These are phyloP conservation scores for Citrullus mucosospermus DNA, from an alignment of 306 rosid genomes.

Conservation along the genomic window DNA sequence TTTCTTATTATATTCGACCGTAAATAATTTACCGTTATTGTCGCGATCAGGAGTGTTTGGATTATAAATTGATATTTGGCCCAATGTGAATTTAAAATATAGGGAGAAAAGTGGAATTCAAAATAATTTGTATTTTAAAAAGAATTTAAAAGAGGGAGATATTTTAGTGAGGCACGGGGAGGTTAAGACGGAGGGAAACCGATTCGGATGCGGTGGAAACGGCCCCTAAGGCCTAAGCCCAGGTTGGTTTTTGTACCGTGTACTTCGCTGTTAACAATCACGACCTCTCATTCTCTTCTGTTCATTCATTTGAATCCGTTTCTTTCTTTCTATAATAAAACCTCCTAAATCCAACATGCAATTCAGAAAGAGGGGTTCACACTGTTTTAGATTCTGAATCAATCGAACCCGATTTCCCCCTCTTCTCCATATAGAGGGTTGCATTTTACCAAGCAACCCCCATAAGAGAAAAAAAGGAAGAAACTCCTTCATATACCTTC, in stretches of 20 bases:
- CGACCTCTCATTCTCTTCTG: not conserved
- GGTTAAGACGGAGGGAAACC: not conserved
- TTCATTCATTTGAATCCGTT: not conserved
- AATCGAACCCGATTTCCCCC: not conserved
- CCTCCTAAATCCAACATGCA: not conserved
- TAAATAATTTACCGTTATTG: no score
- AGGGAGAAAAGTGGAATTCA: no score
- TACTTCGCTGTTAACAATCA: conserved; percentile 7
- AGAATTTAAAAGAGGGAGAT: not conserved
- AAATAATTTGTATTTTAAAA: no score
- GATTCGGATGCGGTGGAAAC: not conserved
- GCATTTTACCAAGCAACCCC: not conserved
- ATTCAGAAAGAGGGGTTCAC: not conserved
- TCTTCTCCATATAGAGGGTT: not conserved
- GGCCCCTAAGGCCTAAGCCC: not conserved
- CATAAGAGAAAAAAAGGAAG: not conserved
- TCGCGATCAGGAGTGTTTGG: no score
- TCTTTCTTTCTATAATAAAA: not conserved
- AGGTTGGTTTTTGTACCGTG: not conserved
- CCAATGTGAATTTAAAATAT: no score
- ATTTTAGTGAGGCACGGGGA: not conserved
- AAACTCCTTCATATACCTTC: no score
- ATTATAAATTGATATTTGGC: no score
- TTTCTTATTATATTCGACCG: no score
- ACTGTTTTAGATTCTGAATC: not conserved